Evolutionary conservation across 2,329 filamentous ascomycete species (phyloP), one percentile per base, ranked within the genome.

Genomic region (Cladosporium sp.): DNA sequence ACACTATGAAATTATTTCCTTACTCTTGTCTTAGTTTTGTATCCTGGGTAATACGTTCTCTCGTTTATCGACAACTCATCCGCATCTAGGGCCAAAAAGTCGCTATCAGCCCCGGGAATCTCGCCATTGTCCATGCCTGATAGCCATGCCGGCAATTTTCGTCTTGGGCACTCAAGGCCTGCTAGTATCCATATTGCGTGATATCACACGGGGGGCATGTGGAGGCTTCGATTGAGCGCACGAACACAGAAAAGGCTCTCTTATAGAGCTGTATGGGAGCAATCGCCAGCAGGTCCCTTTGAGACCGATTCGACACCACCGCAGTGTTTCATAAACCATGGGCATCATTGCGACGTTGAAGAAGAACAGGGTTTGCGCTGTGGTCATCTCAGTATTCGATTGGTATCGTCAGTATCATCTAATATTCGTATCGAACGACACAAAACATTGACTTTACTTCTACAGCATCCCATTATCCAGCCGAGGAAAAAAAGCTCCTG

Each of bases 401-500:
- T 47, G 43, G 43, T 47, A 39, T 30, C 43, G 43, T 47, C 22
- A 27, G 22, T 27, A 27, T 29, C n/a, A 20, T 27, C 19, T 17
- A 7, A 18, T 13, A 8, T 4, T 15, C 13, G 7, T 5, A 18
- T 13, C 5, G 1, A n/a, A 6, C 8, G 4, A 37, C 11, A 22
- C 2, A 34, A 20, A 5, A 2, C 6, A 20, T 30, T 44, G 34
- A 47, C 43, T 9, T 7, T 30, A 27, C 5, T 27, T 5, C 2
- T n/a, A n/a, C 32, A 47, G 43, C 43, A 8, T 47, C 43, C 11
- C 43, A 47, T 15, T 38, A 78, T 48, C 70, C 71, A 0, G 67
- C 59, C 1, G 76, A 80, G 54, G 73, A 74, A 55, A 69, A 66
- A 50, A 69, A 67, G 53, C 53, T 80, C 6, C 65, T 79, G 12